Evolutionary conservation across 1,139 yeast genomes (phyloP).

Genomic region (Meyerozyma guilliermondii): DNA sequence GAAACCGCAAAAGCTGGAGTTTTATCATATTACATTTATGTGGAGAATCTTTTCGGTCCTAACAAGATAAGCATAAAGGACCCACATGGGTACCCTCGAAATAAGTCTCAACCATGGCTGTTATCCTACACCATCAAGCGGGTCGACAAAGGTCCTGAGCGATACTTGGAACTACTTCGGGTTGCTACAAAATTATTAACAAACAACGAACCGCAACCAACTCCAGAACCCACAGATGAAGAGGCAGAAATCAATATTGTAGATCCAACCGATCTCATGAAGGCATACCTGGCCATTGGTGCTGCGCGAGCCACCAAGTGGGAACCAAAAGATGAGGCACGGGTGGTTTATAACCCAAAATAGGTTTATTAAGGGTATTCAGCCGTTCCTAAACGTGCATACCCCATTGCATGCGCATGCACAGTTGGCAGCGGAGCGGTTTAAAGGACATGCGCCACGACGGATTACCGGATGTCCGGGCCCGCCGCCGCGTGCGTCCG

Average conservation of each 20-base stretch:
- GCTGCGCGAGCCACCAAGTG: slow-evolving; percentile 21
- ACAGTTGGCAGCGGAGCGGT: too few relatives aligned
- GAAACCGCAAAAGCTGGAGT: slow-evolving; percentile 5
- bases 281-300: slow-evolving; percentile 25
- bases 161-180: background rate
- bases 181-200: background rate
- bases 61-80: slow-evolving; percentile 3
- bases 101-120: slow-evolving; percentile 10
- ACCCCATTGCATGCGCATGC: too few relatives aligned
- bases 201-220: background rate
- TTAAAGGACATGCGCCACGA: too few relatives aligned
- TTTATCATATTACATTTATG: slow-evolving; percentile 9
- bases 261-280: slow-evolving; percentile 10
- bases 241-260: slow-evolving; percentile 3
- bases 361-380: background rate
- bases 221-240: background rate
- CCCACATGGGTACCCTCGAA: slow-evolving; percentile 9
- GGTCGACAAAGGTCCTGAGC: slow-evolving; percentile 3
- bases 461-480: background rate
- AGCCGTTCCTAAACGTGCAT: background rate
- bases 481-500: background rate
- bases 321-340: slow-evolving; percentile 18
- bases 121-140: slow-evolving; percentile 7
- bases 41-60: slow-evolving; percentile 9
- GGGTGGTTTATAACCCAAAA: slow-evolving; percentile 16